Conservation (phyloP, 2,329 filamentous ascomycete genomes). For the Torrubiella hemipterigena region DNA sequence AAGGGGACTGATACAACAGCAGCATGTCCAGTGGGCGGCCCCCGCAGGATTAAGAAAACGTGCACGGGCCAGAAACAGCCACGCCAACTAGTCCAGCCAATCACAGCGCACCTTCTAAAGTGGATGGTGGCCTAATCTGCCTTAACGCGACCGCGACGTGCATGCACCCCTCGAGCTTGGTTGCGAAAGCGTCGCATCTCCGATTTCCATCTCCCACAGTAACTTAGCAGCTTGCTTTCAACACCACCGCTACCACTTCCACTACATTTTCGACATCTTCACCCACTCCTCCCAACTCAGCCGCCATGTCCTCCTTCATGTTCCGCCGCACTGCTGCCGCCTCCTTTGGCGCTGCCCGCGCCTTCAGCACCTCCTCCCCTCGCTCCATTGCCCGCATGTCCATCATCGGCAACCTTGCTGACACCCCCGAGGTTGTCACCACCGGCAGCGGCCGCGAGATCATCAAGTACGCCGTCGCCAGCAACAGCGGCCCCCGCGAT, state of each 20-base stretch:
- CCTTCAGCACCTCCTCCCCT: conserved; percentile 63
- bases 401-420: conserved; percentile 74
- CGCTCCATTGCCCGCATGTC: conserved; percentile 66
- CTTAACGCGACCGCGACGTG: too few relatives aligned
- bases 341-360: conserved; percentile 40
- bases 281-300: conserved; percentile 5
- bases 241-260: conserved; percentile 4
- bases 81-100: too few relatives aligned
- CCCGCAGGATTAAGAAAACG: too few relatives aligned
- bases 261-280: conserved; percentile 3
- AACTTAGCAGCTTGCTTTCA: too few relatives aligned
- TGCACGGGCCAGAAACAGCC: too few relatives aligned
- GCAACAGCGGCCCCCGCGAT: conserved; percentile 51
- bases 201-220: background rate
- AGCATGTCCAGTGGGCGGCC: too few relatives aligned
- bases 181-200: too few relatives aligned
- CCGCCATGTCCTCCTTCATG: conserved; percentile 34
- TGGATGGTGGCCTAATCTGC: too few relatives aligned
- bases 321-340: conserved; percentile 38
- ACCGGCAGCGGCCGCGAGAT: conserved; percentile 63
- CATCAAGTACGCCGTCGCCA: conserved; percentile 66
- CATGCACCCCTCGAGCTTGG: too few relatives aligned
- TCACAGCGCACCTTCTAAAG: too few relatives aligned
- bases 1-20: too few relatives aligned
- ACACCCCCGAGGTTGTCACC: conserved; percentile 61